Conservation (phyloP, 768 basidiomycete species). For the Lactarius trivialis region DNA sequence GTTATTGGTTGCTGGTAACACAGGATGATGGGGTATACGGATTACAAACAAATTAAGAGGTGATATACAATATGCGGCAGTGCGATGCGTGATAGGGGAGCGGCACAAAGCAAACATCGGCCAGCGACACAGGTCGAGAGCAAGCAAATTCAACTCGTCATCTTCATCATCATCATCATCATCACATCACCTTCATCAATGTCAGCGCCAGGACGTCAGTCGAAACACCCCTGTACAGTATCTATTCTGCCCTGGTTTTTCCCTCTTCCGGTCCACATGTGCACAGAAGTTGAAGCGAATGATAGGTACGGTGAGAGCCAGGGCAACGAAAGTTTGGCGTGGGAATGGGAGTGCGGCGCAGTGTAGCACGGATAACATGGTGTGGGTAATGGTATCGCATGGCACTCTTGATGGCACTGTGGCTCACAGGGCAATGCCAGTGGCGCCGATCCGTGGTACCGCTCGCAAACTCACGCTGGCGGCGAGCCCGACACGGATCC, state of each 20-base stretch:
- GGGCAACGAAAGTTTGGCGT: background rate
- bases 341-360: background rate
- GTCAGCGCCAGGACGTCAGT: slow-evolving; percentile 3
- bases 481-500: slow-evolving; percentile 15
- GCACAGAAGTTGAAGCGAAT: background rate
- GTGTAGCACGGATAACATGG: background rate
- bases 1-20: slow-evolving; percentile 7
- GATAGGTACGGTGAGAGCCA: background rate
- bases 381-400: background rate
- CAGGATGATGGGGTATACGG: slow-evolving; percentile 6
- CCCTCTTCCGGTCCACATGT: background rate
- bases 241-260: background rate
- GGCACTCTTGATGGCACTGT: background rate
- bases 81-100: background rate
- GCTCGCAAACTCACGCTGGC: slow-evolving; percentile 5
- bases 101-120: slow-evolving; percentile 1
- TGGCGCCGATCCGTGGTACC: background rate
- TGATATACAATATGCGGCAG: background rate
- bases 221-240: background rate
- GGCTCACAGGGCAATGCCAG: background rate
- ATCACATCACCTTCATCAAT: background rate
- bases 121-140: slow-evolving; percentile 13
- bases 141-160: background rate
- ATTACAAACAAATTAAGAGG: slow-evolving; percentile 4
- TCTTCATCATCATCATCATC: slow-evolving; percentile 1